These are phyloP conservation scores for Dendrothele bispora DNA, from an alignment of 768 basidiomycete species.

Conservation along the genomic window DNA sequence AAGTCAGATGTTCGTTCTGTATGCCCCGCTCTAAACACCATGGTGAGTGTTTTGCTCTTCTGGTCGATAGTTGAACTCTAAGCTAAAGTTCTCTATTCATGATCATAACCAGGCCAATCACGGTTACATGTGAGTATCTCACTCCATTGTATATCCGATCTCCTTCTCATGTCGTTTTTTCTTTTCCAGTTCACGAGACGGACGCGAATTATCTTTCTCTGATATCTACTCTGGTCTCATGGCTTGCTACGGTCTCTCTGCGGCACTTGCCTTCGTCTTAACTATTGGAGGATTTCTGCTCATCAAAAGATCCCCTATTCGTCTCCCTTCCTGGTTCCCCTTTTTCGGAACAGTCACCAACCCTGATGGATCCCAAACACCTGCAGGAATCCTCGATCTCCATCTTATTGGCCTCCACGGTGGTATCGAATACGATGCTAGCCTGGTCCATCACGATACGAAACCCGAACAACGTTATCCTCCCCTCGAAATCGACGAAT, in stretches of 20 bases:
- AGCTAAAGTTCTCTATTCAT: too few species aligned
- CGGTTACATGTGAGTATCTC: slow-evolving; percentile 49
- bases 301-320: slow-evolving; percentile 32
- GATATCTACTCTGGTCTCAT: slow-evolving; percentile 42
- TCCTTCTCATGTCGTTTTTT: not conserved
- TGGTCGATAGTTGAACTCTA: too few species aligned
- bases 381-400: slow-evolving; percentile 17
- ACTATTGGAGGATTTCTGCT: slow-evolving; percentile 47
- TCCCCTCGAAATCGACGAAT: slow-evolving; percentile 35
- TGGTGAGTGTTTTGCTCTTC: too few species aligned
- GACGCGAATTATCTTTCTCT: slow-evolving; percentile 44
- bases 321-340: slow-evolving; percentile 22
- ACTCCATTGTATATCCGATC: not conserved
- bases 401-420: slow-evolving; percentile 48
- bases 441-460: slow-evolving; percentile 53
- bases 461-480: slow-evolving; percentile 42
- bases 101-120: too few species aligned
- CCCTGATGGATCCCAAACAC: slow-evolving; percentile 1
- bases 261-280: slow-evolving; percentile 46
- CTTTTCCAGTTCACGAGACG: slow-evolving; percentile 45
- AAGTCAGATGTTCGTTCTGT: slow-evolving; percentile 39
- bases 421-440: slow-evolving; percentile 59
- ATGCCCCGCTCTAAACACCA: slow-evolving; percentile 51
- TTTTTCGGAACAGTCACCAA: slow-evolving; percentile 2
- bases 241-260: slow-evolving; percentile 52